A percentile compares a stretch with the other conserved stretches of the same genome.
phyloP scores from a whole-genome alignment of 2,329 filamentous ascomycete genomes.

The Aureobasidium zeae region DNA sequence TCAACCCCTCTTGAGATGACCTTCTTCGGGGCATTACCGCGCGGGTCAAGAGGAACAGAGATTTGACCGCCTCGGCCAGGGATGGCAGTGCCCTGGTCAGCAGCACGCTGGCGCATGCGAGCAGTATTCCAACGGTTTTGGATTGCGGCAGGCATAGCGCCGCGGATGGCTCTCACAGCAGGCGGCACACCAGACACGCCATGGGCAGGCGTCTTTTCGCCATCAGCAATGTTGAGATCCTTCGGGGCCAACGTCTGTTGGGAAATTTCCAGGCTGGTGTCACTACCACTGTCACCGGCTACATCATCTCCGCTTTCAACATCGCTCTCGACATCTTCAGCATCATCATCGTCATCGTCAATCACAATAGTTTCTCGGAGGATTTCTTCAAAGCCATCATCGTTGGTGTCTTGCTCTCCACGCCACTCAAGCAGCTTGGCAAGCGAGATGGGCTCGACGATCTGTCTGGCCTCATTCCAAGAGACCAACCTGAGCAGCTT shows the following conservation, averaged over 20 bases:
- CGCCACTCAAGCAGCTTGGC: conserved; percentile 53
- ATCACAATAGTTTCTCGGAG: conserved; percentile 57
- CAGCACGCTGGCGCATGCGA: conserved; percentile 2
- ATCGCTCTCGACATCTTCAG: conserved; percentile 9
- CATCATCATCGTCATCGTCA: conserved; percentile 46
- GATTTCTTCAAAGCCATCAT: conserved; percentile 49
- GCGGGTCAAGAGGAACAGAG: conserved; percentile 11
- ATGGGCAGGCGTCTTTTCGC: background rate
- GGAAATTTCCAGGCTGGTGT: conserved; percentile 11
- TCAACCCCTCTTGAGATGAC: conserved; percentile 5
- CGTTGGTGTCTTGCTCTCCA: conserved; percentile 47
- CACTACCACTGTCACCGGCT: conserved; percentile 8
- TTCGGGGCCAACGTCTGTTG: conserved; percentile 13
- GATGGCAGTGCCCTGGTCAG: background rate
- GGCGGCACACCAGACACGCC: background rate
- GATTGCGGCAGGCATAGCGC: conserved; percentile 6
- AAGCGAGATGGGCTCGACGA: conserved; percentile 47
- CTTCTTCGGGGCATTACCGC: conserved; percentile 11
- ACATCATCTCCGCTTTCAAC: background rate
- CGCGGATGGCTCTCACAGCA: background rate
- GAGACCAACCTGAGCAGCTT: conserved; percentile 42
- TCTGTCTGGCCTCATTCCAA: conserved; percentile 46
- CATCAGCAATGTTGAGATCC: conserved; percentile 6
- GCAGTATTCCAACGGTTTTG: conserved; percentile 11
- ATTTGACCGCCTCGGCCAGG: conserved; percentile 3